Conservation (phyloP, 1,284 basidiomycete genomes). For the Tilletia horrida region DNA sequence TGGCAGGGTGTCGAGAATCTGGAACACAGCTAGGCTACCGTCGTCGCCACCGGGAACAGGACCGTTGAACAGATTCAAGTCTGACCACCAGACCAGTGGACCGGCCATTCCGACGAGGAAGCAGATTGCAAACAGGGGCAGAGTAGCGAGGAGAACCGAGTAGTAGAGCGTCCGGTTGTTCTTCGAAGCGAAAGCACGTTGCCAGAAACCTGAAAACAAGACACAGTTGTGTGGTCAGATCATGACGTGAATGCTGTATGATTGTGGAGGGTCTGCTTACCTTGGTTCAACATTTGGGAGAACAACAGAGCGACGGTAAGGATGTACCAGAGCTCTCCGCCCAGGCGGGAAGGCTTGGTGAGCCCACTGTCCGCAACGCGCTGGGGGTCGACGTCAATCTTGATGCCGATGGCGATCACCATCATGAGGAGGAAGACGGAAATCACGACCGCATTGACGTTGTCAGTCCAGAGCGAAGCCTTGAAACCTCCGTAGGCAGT, state of each 20-base stretch:
- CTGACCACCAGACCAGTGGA: conserved; percentile 45
- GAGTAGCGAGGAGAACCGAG: conserved; percentile 46
- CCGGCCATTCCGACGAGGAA: conserved; percentile 54
- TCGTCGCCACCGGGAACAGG: conserved; percentile 39
- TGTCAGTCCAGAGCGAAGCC: conserved; percentile 54
- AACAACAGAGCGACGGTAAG: conserved; percentile 51
- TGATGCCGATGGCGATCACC: conserved; percentile 45
- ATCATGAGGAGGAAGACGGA: conserved; percentile 50
- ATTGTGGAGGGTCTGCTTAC: too few species aligned
- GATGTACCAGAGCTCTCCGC: conserved; percentile 54
- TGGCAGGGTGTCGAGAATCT: conserved; percentile 47
- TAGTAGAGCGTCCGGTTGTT: conserved; percentile 46
- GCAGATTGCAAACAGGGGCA: conserved; percentile 50
- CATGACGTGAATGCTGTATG: too few species aligned
- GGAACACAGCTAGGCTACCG: conserved; percentile 50
- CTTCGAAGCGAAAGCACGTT: conserved; percentile 53
- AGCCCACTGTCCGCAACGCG: conserved; percentile 42
- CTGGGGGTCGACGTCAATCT: conserved; percentile 44
- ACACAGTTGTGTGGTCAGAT: neutral
- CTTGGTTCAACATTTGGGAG: conserved; percentile 55
- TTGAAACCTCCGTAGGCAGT: conserved; percentile 55
- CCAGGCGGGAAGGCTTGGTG: conserved; percentile 42
- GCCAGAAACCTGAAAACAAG: conserved; percentile 48
- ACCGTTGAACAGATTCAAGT: conserved; percentile 42
- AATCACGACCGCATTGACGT: conserved; percentile 53